Evolutionary conservation across 2,329 filamentous ascomycete genomes (phyloP).

Genomic region (Kalmusia sp.): DNA sequence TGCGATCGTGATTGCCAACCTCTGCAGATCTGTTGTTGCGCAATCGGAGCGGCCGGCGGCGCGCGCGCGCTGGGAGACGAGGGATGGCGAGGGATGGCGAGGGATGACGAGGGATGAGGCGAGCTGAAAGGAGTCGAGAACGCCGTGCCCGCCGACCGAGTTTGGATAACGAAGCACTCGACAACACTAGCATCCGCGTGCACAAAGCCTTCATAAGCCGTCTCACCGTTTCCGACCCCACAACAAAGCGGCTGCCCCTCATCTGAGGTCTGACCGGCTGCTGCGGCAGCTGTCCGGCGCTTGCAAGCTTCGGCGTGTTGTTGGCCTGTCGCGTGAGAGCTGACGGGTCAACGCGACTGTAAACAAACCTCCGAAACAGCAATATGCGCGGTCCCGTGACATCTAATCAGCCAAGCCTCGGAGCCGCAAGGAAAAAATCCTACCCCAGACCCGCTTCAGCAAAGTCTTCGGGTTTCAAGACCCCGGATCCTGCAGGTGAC

Average conservation of each 20-base stretch:
- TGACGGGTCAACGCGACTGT: conserved; percentile 44
- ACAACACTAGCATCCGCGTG: conserved; percentile 24
- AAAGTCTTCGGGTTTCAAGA: conserved; percentile 35
- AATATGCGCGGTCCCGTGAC: conserved; percentile 44
- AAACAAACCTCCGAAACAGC: conserved; percentile 41
- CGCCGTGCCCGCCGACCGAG: conserved; percentile 24
- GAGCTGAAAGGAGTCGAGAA: conserved; percentile 45
- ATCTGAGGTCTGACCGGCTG: conserved; percentile 38
- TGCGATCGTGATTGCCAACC: background rate
- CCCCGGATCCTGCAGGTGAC: conserved; percentile 30
- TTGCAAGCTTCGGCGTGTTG: conserved; percentile 26
- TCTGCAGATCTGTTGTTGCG: conserved; percentile 14
- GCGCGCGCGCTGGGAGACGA: conserved; percentile 8
- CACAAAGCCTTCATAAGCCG: conserved; percentile 45
- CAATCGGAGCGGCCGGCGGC: conserved; percentile 34
- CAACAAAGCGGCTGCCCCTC: conserved; percentile 43
- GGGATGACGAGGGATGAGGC: too few relatives aligned
- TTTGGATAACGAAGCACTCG: conserved; percentile 13
- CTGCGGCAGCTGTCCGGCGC: conserved; percentile 33
- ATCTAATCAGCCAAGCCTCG: conserved; percentile 17
- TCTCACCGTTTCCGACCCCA: conserved; percentile 36
- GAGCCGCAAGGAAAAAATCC: conserved; percentile 23
- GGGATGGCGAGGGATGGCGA: conserved; percentile 42
- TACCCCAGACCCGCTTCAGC: conserved; percentile 35
- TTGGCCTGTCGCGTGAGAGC: conserved; percentile 33